phyloP scores from a whole-genome alignment of 2,329 filamentous ascomycete species.

The Trichoderma koningii region DNA sequence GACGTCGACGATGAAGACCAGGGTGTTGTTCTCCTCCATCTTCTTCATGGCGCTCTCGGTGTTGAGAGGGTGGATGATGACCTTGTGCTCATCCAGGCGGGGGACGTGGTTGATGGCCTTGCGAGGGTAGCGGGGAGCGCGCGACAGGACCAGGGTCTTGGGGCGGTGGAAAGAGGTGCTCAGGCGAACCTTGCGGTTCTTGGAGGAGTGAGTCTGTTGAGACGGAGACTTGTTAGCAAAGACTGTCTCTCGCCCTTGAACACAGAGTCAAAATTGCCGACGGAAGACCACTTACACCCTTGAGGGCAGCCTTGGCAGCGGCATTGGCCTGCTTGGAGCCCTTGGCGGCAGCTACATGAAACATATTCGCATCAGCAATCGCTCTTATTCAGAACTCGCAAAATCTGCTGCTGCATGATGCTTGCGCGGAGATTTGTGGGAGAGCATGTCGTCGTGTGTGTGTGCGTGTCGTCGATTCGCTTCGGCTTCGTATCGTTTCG shows the following conservation, averaged over 20 bases:
- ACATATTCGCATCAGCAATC: slow-evolving; percentile 68
- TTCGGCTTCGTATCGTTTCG: background rate
- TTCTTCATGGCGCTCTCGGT: slow-evolving; percentile 99
- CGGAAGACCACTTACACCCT: slow-evolving; percentile 72
- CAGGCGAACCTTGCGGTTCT: slow-evolving; percentile 88
- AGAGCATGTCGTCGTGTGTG: slow-evolving; percentile 4
- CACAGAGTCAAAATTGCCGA: too few relatives aligned
- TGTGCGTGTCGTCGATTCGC: slow-evolving; percentile 14
- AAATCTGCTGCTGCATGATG: slow-evolving; percentile 74
- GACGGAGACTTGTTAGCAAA: slow-evolving; percentile 1
- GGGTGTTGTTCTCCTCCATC: slow-evolving; percentile 99
- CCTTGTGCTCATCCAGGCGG: slow-evolving; percentile 95
- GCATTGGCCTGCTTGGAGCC: slow-evolving; percentile 83
- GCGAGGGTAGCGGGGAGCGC: slow-evolving; percentile 93
- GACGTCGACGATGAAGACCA: slow-evolving; percentile 95
- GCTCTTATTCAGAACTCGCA: slow-evolving; percentile 71
- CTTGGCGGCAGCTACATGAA: slow-evolving; percentile 60
- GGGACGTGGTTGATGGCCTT: slow-evolving; percentile 89
- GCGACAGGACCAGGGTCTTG: slow-evolving; percentile 91
- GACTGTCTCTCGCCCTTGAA: too few relatives aligned
- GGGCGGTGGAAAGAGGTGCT: slow-evolving; percentile 96
- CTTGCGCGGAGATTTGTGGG: slow-evolving; percentile 34
- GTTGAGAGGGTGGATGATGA: slow-evolving; percentile 98
- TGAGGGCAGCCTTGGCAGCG: slow-evolving; percentile 94
- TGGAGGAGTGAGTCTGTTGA: slow-evolving; percentile 62